A percentile compares a stretch with the other conserved stretches of the same genome.
These are phyloP conservation scores for Hymenoscyphus salicellus DNA, from an alignment of 2,329 filamentous ascomycete genomes.

Conservation along the genomic window DNA sequence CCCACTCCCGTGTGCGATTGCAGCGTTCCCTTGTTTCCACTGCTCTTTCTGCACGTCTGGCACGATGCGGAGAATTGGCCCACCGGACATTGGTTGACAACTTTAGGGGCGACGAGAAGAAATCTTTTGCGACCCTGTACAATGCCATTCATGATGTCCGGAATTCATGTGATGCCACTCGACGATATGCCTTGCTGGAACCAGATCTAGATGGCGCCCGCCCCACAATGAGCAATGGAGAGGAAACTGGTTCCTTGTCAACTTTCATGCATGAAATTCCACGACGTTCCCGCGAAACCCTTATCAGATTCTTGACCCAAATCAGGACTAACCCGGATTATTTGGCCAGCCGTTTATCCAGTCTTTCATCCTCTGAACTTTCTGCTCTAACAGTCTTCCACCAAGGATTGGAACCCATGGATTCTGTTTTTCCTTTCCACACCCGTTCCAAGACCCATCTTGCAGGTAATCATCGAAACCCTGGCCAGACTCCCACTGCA, in stretches of 20 bases:
- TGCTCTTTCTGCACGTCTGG: constrained; percentile 70
- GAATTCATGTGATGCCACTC: constrained; percentile 70
- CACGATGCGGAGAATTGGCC: constrained; percentile 70
- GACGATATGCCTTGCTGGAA: constrained; percentile 68
- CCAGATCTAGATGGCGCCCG: constrained; percentile 62
- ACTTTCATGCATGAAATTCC: constrained; percentile 73
- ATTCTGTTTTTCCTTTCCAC: constrained; percentile 76
- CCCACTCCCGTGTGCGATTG: constrained; percentile 68
- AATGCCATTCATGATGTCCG: constrained; percentile 77
- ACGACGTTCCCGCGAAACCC: constrained; percentile 67
- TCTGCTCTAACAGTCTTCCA: constrained; percentile 74
- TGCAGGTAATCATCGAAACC: constrained; percentile 46
- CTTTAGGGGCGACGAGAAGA: constrained; percentile 77
- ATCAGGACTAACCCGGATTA: constrained; percentile 86
- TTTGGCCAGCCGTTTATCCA: constrained; percentile 75
- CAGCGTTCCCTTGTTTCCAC: constrained; percentile 73
- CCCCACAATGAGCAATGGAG: constrained; percentile 35
- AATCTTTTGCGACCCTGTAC: constrained; percentile 69
- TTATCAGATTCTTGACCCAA: constrained; percentile 76
- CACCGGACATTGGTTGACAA: constrained; percentile 74
- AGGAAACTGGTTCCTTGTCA: constrained; percentile 44
- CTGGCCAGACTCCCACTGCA: constrained; percentile 53
- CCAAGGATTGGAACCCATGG: constrained; percentile 74
- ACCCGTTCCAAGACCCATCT: constrained; percentile 44
- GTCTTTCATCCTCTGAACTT: constrained; percentile 72